A percentile compares a stretch with the other conserved stretches of the same genome.
Conservation (phyloP, 352 stramenopile species). For the Pythium biforme region DNA sequence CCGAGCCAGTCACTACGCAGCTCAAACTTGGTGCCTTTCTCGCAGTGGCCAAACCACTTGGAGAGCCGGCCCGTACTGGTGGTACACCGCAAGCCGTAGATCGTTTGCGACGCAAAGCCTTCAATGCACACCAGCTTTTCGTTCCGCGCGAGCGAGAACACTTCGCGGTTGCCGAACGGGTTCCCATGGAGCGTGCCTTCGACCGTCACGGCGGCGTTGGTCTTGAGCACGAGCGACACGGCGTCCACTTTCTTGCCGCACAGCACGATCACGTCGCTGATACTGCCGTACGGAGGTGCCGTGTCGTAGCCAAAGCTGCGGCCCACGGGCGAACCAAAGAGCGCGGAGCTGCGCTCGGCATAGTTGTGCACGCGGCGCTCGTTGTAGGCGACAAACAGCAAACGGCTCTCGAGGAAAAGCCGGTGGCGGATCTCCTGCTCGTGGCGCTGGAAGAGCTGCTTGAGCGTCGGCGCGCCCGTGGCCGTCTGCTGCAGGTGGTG, state of each 20-base stretch:
- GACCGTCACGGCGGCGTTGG: conserved; percentile 37
- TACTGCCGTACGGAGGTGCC: conserved; percentile 60
- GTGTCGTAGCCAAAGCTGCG: conserved; percentile 60
- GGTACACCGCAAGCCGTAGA: conserved; percentile 65
- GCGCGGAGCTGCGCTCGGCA: conserved; percentile 45
- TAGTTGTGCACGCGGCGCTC: conserved; percentile 72
- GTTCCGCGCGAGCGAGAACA: conserved; percentile 50
- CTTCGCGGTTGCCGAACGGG: conserved; percentile 62
- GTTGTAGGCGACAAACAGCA: conserved; percentile 73
- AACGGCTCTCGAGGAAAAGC: conserved; percentile 62
- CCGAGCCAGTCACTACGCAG: conserved; percentile 46
- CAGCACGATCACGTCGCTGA: conserved; percentile 61
- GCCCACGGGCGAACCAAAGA: conserved; percentile 44
- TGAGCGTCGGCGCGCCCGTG: conserved; percentile 61
- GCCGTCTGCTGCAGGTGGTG: conserved; percentile 36
- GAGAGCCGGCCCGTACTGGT: conserved; percentile 56
- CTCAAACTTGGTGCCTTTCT: conserved; percentile 69
- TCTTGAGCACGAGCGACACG: conserved; percentile 58
- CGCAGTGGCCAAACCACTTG: conserved; percentile 75
- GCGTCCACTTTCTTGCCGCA: conserved; percentile 77
- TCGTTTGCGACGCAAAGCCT: conserved; percentile 68
- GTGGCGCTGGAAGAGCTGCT: conserved; percentile 67
- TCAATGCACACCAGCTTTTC: conserved; percentile 67
- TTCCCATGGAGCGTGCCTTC: conserved; percentile 64
- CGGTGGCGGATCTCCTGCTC: conserved; percentile 54